Base-by-base conservation (phyloP, 495 filamentous ascomycete species). In the Aspergillus homomorphus region DNA sequence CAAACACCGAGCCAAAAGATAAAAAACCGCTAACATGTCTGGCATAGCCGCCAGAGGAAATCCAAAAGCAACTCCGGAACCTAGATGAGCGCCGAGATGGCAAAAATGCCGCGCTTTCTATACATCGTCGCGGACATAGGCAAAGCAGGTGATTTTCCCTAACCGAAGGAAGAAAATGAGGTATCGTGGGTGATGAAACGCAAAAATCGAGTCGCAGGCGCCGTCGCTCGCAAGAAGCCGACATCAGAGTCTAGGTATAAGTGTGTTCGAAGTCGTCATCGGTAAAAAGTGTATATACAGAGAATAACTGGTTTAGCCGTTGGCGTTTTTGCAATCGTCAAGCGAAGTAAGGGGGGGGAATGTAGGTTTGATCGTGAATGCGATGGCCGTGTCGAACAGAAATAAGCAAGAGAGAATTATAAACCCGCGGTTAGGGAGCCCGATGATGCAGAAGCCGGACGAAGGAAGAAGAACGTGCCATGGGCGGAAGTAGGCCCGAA, bases 171-270 rank as follows among this genome's bases (percentile, higher is more conserved):
- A 66, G 62, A 63, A 63, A 66, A 69, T 64, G 71, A 70, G 70
- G 73, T 73, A 76, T 77, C 73, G 70, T 72, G 63, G 65, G 59
- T 38, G 48, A 64, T 63, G 63, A 61, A 66, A 73, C 72, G 73
- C 68, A 73, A 66, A 59, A 70, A 70, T 73, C 67, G 66, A 72
- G 73, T 75, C 70, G 69, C 71, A 75, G 70, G 73, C 75, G 72
- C 73, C 73, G 73, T 75, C 73, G 75, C 75, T 77, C 73, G 73
- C 75, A 77, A 69, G 63, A 73, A 76, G 68, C 69, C 65, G 62
- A 63, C 69, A 76, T 64, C 64, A 77, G 75, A 67, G 70, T 77
- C 69, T 75, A 75, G 68, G 69, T 69, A 62, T 63, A 69, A 62
- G 69, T 68, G 33, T 38, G 61, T 53, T 63, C 45, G 50, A 64